phyloP scores from a whole-genome alignment of 805 yeast genomes.

The Komagataella ulmi region DNA sequence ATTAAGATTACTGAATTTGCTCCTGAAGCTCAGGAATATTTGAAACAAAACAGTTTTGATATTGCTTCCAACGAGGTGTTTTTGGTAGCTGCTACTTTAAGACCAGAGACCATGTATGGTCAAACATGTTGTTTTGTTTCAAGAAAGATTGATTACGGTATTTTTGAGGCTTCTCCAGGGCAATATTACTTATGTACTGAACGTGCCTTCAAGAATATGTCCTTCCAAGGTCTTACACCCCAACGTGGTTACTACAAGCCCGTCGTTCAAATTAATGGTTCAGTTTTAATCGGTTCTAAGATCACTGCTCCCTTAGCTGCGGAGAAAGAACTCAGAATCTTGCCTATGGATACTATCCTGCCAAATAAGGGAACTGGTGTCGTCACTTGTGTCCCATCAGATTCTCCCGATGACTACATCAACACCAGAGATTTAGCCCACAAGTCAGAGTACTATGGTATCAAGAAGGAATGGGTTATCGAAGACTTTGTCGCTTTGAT shows the following conservation, averaged over 20 bases:
- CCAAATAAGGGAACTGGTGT: slow-evolving; percentile 98
- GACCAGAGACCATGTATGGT: slow-evolving; percentile 99
- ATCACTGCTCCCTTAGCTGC: slow-evolving; percentile 76
- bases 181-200: slow-evolving; percentile 78
- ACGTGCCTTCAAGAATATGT: slow-evolving; percentile 96
- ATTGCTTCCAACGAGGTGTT: slow-evolving; percentile 47
- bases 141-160: slow-evolving; percentile 85
- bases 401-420: slow-evolving; percentile 93
- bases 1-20: slow-evolving; percentile 56
- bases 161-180: slow-evolving; percentile 71
- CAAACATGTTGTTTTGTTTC: slow-evolving; percentile 97
- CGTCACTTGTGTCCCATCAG: slow-evolving; percentile 98
- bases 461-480: slow-evolving; percentile 77
- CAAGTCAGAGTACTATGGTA: slow-evolving; percentile 84
- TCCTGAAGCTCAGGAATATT: slow-evolving; percentile 37
- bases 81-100: slow-evolving; percentile 90
- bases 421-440: slow-evolving; percentile 73
- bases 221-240: slow-evolving; percentile 87
- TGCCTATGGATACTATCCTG: slow-evolving; percentile 96
- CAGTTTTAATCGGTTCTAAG: slow-evolving; percentile 69
- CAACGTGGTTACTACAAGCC: slow-evolving; percentile 66
- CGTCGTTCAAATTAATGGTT: slow-evolving; percentile 49
- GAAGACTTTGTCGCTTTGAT: slow-evolving; percentile 64
- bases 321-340: slow-evolving; percentile 57
- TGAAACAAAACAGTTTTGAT: slow-evolving; percentile 35